Percentiles rank a stretch among this genome's conserved stretches.
Conservation (phyloP, 352 stramenopile species). For the Phytopythium kandeliae region DNA sequence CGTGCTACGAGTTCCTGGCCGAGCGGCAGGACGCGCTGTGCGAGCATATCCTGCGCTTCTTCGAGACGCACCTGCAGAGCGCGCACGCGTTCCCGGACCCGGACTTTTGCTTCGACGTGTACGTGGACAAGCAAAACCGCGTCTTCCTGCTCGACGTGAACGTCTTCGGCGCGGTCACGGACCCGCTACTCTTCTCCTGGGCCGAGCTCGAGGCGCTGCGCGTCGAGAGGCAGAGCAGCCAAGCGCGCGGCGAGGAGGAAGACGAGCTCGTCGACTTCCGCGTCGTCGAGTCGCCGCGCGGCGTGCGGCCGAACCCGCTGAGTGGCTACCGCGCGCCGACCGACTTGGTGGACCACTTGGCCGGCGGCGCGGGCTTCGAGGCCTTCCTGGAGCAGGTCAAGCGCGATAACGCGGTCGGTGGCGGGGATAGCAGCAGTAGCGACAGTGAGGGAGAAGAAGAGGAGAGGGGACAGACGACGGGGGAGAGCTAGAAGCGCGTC, state of each 20-base stretch:
- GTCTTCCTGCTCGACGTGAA: constrained; percentile 95
- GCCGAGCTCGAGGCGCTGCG: constrained; percentile 59
- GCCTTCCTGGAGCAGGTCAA: constrained; percentile 82
- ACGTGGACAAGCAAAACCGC: constrained; percentile 90
- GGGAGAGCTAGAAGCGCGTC: background rate
- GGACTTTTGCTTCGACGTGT: constrained; percentile 93
- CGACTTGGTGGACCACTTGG: constrained; percentile 78
- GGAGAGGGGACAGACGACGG: background rate
- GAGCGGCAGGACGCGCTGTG: constrained; percentile 68
- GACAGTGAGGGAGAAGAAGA: constrained; percentile 15
- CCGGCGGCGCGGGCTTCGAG: constrained; percentile 63
- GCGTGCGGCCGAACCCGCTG: constrained; percentile 58
- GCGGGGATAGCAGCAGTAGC: constrained; percentile 13
- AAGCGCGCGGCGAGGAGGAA: constrained; percentile 26
- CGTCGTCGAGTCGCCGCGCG: constrained; percentile 59
- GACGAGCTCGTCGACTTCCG: constrained; percentile 69
- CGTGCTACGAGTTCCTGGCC: constrained; percentile 89
- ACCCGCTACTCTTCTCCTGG: constrained; percentile 93
- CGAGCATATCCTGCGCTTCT: constrained; percentile 66
- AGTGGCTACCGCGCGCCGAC: constrained; percentile 81
- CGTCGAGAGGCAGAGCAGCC: constrained; percentile 5
- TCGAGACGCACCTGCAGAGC: constrained; percentile 36
- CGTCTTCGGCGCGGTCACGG: constrained; percentile 89
- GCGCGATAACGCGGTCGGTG: constrained; percentile 43
- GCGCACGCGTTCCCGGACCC: constrained; percentile 45